Evolutionary conservation across 768 basidiomycete species (phyloP), one percentile per base, ranked within the genome.

Genomic region (Suillus fuscotomentosus): DNA sequence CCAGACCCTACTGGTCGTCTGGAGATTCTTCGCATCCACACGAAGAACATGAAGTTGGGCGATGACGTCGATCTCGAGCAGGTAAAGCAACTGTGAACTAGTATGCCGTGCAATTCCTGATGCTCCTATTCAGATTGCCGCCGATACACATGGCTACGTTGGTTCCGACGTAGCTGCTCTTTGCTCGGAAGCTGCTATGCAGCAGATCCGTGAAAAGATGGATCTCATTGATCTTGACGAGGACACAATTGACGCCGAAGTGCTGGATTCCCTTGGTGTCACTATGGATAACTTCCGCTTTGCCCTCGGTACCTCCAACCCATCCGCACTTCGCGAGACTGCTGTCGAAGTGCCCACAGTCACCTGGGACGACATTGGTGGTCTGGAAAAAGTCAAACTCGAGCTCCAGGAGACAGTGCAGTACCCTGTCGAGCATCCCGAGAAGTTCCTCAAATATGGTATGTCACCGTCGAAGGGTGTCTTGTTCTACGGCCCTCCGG

Each of bases 281-380:
- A 99, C 97, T 36, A 98, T 98, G 97, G 97, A 99, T 73, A 99
- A 99, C 84, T 99, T 99, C 95, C 91, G 97, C 65, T 99, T 98
- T 77, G 97, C 97, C 4, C 90, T 99, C 63, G 97, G 97, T 64
- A 88, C 90, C 34, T 97, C 95, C 71, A 99, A 99, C 81, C 97
- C 97, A 36, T 99, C 97, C 20, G 97, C 97, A 15, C 91, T 99
- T 59, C 92, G 97, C 77, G 97, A 99, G 83, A 99, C 97, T 43
- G 95, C 99, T 54, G 97, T 99, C 78, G 97, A 99, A 80, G 95
- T 99, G 61, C 97, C 97, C 20, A 98, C 94, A 54, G 94, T 96
- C 73, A 97, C 92, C 47, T 99, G 97, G 97, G 91, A 95, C 88
- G 97, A 99, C 71, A 89, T 99, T 74, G 97, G 97, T 88, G 97